Conservation (phyloP, 495 filamentous ascomycete genomes). For the Podospora appendiculata region DNA sequence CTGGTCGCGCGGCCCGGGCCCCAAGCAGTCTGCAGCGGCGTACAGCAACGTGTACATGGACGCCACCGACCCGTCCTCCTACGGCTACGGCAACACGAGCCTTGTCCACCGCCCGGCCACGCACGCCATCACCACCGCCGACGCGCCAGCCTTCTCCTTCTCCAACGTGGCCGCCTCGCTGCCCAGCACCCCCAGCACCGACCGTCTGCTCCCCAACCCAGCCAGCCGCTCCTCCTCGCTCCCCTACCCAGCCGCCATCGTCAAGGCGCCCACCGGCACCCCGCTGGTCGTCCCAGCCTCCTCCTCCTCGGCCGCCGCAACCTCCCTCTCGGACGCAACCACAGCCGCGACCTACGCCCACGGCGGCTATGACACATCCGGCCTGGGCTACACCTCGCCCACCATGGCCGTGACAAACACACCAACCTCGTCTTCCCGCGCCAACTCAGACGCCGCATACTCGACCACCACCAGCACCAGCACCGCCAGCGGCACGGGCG, state of each 20-base stretch:
- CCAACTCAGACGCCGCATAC: constrained; percentile 10
- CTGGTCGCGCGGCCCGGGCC: constrained; percentile 18
- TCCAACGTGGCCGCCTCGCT: constrained; percentile 33
- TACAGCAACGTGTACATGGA: constrained; percentile 23
- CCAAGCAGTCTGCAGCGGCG: not conserved
- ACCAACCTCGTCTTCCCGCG: not conserved
- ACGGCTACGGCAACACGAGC: constrained; percentile 15
- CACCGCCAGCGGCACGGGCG: constrained; percentile 4
- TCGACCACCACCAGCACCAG: constrained; percentile 3
- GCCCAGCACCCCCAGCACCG: constrained; percentile 20
- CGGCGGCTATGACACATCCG: constrained; percentile 6
- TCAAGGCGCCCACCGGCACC: constrained; percentile 3
- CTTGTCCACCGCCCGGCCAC: constrained; percentile 30
- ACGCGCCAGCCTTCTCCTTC: constrained; percentile 29
- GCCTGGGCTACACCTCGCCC: constrained; percentile 4
- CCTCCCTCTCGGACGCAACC: constrained; percentile 15
- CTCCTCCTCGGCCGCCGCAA: constrained; percentile 5
- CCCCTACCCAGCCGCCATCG: constrained; percentile 17
- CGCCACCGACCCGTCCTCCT: constrained; percentile 18
- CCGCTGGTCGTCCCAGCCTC: too few relatives aligned
- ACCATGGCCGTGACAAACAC: not conserved
- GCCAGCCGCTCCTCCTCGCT: constrained; percentile 18
- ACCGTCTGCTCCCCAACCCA: constrained; percentile 33
- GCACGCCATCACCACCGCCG: constrained; percentile 14
- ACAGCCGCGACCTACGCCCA: constrained; percentile 13